Evolutionary conservation across 768 basidiomycete species (phyloP).

Genomic region (Tricholoma terreum): DNA sequence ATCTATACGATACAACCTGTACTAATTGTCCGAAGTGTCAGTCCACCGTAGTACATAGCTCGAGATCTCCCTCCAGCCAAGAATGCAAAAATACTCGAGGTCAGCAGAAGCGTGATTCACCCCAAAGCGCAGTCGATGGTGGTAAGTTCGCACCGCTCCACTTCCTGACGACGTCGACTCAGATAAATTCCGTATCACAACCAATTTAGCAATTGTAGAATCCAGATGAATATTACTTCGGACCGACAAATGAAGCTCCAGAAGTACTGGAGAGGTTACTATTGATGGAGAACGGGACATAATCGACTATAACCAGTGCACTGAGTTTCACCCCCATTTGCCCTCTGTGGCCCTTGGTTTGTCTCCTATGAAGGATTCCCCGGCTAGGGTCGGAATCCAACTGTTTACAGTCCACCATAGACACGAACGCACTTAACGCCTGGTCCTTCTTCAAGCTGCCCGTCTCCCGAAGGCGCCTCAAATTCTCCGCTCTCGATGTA

Average conservation of each 20-base stretch:
- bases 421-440: too few species aligned
- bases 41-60: not conserved
- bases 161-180: slow-evolving; percentile 16
- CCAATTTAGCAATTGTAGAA: not conserved
- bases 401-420: too few species aligned
- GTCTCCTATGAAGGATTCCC: too few species aligned
- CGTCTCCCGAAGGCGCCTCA: too few species aligned
- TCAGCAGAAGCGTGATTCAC: not conserved
- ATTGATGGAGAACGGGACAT: too few species aligned
- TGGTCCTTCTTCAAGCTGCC: too few species aligned
- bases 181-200: slow-evolving; percentile 21
- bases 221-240: slow-evolving; percentile 13
- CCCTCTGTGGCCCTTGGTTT: too few species aligned
- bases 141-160: not conserved
- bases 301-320: too few species aligned
- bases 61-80: not conserved
- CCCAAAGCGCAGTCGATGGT: not conserved
- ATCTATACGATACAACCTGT: too few species aligned
- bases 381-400: too few species aligned
- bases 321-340: too few species aligned
- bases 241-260: slow-evolving; percentile 53
- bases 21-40: not conserved
- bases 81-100: not conserved
- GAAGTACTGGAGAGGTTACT: slow-evolving; percentile 35
- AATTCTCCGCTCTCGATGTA: too few species aligned